phyloP scores from a whole-genome alignment of 2,329 filamentous ascomycete genomes.

The Bipolaris sorokiniana region DNA sequence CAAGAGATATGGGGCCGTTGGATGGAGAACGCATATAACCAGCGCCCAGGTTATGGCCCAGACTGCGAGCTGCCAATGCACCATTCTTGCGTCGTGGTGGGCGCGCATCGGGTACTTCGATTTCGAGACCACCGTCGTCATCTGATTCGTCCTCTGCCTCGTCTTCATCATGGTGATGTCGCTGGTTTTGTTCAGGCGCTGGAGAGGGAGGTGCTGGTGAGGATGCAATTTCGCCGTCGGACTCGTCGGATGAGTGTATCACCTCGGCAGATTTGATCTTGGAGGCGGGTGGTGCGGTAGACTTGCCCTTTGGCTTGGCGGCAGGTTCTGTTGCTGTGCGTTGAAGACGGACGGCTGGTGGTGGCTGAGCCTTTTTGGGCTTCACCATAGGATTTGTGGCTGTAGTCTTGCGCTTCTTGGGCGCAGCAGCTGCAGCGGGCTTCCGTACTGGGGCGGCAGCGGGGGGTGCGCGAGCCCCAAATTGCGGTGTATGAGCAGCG shows the following conservation, averaged over 20 bases:
- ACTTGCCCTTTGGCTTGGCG: conserved; percentile 27
- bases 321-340: conserved; percentile 32
- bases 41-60: conserved; percentile 36
- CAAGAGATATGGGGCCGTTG: conserved; percentile 52
- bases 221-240: conserved; percentile 26
- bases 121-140: conserved; percentile 37
- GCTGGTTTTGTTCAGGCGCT: conserved; percentile 16
- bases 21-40: conserved; percentile 35
- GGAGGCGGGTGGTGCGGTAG: conserved; percentile 27
- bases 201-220: conserved; percentile 23
- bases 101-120: conserved; percentile 41
- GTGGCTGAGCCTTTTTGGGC: conserved; percentile 33
- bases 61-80: conserved; percentile 34
- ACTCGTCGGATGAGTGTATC: conserved; percentile 40
- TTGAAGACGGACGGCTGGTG: conserved; percentile 46
- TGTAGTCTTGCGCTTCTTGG: conserved; percentile 40
- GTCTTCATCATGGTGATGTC: conserved; percentile 21
- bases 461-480: conserved; percentile 29
- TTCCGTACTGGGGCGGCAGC: conserved; percentile 20
- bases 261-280: conserved; percentile 45
- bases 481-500: conserved; percentile 37
- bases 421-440: conserved; percentile 18
- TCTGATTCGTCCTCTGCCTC: conserved; percentile 34
- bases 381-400: conserved; percentile 31
- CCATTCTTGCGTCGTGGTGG: conserved; percentile 24